Evolutionary conservation across 2,329 filamentous ascomycete genomes (phyloP).

Genomic region (Colletotrichum sp.): DNA sequence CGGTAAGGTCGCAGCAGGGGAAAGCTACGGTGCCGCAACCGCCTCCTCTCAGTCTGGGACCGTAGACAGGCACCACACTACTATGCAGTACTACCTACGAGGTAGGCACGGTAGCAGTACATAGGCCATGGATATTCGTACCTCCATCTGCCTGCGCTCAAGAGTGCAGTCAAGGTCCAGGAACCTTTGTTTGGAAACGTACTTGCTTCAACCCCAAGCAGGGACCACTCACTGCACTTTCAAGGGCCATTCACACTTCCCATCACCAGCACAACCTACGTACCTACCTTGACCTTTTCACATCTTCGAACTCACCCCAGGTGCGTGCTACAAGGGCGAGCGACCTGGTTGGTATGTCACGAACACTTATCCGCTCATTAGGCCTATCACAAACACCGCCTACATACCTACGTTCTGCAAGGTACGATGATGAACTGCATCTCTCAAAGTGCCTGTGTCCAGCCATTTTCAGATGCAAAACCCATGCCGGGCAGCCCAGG

Average conservation of each 20-base stretch:
- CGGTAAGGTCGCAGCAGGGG: neutral
- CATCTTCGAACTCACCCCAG: neutral
- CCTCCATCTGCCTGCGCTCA: neutral
- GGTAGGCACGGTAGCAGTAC: neutral
- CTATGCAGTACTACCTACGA: too few species aligned
- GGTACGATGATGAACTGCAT: neutral
- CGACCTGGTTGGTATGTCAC: neutral
- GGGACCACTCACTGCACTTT: neutral
- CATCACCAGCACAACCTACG: neutral
- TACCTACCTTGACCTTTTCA: neutral
- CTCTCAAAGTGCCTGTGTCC: neutral
- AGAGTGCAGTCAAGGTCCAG: neutral
- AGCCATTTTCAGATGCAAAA: neutral
- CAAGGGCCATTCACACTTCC: neutral
- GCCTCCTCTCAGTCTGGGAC: neutral
- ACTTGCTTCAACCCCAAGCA: conserved; percentile 11
- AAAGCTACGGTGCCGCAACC: neutral
- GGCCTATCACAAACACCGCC: too few species aligned
- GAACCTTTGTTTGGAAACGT: conserved; percentile 14
- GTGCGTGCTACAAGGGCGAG: neutral
- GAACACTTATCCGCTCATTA: neutral
- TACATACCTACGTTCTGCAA: neutral
- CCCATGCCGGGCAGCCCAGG: neutral
- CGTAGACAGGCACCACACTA: neutral
- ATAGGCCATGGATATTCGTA: too few species aligned